A percentile compares a stretch with the other conserved stretches of the same genome.
Conservation (phyloP, 345 rosid genomes). For the Acer yangbiense region DNA sequence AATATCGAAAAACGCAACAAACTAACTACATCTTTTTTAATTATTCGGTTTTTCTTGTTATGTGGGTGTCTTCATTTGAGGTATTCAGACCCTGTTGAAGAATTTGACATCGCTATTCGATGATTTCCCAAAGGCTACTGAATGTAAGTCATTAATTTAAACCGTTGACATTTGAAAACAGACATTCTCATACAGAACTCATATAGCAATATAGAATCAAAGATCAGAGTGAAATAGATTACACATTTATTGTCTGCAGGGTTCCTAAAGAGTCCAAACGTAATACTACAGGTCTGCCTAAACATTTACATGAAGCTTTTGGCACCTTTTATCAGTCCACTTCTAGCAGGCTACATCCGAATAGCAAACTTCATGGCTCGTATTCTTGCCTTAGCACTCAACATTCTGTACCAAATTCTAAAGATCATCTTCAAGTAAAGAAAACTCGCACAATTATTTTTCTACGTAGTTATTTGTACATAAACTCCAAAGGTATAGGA, state of each 20-base stretch:
- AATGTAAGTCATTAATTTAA: slow-evolving; percentile 42
- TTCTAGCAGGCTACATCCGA: slow-evolving; percentile 52
- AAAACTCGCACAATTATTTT: slow-evolving; percentile 4
- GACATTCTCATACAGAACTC: background rate
- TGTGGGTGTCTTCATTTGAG: background rate
- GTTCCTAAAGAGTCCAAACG: slow-evolving; percentile 62
- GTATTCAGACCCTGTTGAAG: slow-evolving; percentile 52
- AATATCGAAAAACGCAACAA: background rate
- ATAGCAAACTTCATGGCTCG: slow-evolving; percentile 41
- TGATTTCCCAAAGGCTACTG: slow-evolving; percentile 63
- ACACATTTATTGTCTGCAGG: slow-evolving; percentile 40
- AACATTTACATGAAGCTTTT: slow-evolving; percentile 42
- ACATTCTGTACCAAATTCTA: slow-evolving; percentile 36
- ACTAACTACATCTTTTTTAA: background rate
- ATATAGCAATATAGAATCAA: too few relatives aligned
- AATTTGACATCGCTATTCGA: slow-evolving; percentile 56
- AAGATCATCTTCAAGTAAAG: slow-evolving; percentile 41
- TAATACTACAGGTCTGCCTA: slow-evolving; percentile 34
- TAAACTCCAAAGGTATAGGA: background rate
- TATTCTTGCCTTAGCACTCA: slow-evolving; percentile 36
- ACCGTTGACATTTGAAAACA: background rate
- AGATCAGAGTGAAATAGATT: too few relatives aligned
- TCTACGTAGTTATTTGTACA: background rate
- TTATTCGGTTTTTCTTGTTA: background rate
- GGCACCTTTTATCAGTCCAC: slow-evolving; percentile 49